These are phyloP conservation scores for Rhodotorula sp. DNA, from an alignment of 1,284 basidiomycete species.

Conservation along the genomic window DNA sequence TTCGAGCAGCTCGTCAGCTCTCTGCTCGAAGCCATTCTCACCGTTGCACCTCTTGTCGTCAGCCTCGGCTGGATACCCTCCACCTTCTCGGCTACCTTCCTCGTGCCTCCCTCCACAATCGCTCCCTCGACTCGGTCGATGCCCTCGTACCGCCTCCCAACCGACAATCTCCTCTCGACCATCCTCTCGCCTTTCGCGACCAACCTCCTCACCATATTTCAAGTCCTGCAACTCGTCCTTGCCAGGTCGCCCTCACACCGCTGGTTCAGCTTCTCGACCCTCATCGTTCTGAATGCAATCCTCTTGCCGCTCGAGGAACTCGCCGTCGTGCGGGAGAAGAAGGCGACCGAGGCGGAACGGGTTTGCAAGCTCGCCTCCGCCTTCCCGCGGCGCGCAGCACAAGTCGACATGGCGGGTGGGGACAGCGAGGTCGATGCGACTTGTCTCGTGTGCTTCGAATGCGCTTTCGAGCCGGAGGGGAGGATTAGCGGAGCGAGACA, in stretches of 20 bases:
- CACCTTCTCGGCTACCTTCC: background rate
- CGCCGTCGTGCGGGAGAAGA: background rate
- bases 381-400: background rate
- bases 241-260: background rate
- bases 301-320: background rate
- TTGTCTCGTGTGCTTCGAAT: slow-evolving; percentile 19
- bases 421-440: background rate
- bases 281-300: background rate
- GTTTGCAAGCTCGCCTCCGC: background rate
- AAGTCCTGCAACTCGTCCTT: slow-evolving; percentile 2
- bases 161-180: background rate
- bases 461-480: background rate
- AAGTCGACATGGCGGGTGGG: too few species aligned
- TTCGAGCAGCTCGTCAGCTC: background rate
- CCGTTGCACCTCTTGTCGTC: background rate
- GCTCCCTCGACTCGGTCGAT: background rate
- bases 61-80: background rate
- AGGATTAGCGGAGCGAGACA: background rate
- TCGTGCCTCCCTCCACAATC: background rate
- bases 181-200: background rate
- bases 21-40: background rate
- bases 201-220: background rate
- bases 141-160: background rate
- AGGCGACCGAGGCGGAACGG: background rate
- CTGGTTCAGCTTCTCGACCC: background rate